A percentile compares a stretch with the other conserved stretches of the same genome.
These are phyloP conservation scores for Pyrenophora tritici-repentis DNA, from an alignment of 2,329 filamentous ascomycete species.

Conservation along the genomic window DNA sequence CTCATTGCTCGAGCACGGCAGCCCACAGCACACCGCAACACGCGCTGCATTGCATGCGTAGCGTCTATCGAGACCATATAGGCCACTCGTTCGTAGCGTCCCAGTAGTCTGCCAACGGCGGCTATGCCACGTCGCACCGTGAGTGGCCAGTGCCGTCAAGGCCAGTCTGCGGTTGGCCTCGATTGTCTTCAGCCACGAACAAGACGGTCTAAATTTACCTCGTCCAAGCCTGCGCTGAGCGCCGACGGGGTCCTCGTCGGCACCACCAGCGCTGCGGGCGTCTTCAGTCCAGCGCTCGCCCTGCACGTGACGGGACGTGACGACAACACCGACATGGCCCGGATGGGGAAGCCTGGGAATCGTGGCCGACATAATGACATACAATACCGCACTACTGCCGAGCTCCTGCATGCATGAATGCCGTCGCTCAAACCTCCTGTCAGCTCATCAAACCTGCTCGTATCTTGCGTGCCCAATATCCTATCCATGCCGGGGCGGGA, in stretches of 20 bases:
- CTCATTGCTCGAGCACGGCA: constrained; percentile 32
- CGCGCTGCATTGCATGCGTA: constrained; percentile 26
- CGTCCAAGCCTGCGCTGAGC: background rate
- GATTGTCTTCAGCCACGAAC: constrained; percentile 22
- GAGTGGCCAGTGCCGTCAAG: constrained; percentile 19
- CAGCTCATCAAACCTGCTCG: constrained; percentile 19
- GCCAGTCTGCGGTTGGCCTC: background rate
- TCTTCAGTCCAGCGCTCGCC: background rate
- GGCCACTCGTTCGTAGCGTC: constrained; percentile 30
- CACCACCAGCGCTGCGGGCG: too few relatives aligned
- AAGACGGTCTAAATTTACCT: constrained; percentile 33
- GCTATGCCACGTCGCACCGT: constrained; percentile 22
- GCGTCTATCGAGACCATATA: constrained; percentile 28
- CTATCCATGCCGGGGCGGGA: constrained; percentile 21
- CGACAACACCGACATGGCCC: background rate
- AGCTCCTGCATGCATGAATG: constrained; percentile 5
- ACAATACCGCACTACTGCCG: background rate
- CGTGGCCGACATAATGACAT: too few relatives aligned
- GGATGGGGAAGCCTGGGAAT: background rate
- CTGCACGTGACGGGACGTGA: too few relatives aligned
- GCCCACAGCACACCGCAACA: constrained; percentile 32
- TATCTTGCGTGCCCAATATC: constrained; percentile 24
- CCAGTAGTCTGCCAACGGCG: constrained; percentile 26
- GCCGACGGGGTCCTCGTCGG: constrained; percentile 9
- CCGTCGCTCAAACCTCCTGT: constrained; percentile 10